phyloP scores from a whole-genome alignment of 2,329 filamentous ascomycete species.

The Moelleriella libera region DNA sequence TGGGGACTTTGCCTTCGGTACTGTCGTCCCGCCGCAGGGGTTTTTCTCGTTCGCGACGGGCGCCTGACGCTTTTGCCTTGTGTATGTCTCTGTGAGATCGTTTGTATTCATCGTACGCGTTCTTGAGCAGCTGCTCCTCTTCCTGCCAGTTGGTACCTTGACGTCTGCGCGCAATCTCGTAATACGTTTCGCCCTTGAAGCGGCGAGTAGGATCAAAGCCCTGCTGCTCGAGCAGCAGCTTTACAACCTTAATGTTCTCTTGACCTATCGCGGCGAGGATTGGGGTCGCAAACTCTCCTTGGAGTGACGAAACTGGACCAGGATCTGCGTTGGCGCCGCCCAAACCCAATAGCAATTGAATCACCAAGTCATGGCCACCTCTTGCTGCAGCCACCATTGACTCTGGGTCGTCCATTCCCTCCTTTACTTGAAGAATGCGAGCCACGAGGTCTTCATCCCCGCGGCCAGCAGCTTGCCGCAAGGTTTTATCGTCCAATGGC shows the following conservation, averaged over 20 bases:
- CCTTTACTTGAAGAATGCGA: constrained; percentile 46
- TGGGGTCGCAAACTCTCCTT: constrained; percentile 68
- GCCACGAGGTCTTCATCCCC: constrained; percentile 49
- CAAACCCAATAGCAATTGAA: constrained; percentile 62
- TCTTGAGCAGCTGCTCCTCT: constrained; percentile 69
- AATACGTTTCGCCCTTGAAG: constrained; percentile 68
- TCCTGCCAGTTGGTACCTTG: constrained; percentile 82
- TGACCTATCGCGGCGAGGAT: constrained; percentile 91
- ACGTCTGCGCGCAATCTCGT: constrained; percentile 70
- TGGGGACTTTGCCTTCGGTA: constrained; percentile 27
- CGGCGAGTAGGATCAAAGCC: constrained; percentile 71
- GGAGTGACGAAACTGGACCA: constrained; percentile 42
- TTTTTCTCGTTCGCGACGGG: constrained; percentile 26
- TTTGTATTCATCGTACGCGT: constrained; percentile 54
- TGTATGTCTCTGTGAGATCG: constrained; percentile 32
- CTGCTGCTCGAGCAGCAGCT: constrained; percentile 61
- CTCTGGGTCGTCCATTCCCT: constrained; percentile 58
- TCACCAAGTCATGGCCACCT: constrained; percentile 78
- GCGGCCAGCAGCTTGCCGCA: constrained; percentile 43
- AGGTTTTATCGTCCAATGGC: constrained; percentile 46
- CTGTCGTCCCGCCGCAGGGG: constrained; percentile 26
- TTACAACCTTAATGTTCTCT: constrained; percentile 71
- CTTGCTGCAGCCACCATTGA: constrained; percentile 83
- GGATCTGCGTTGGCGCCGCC: constrained; percentile 57
- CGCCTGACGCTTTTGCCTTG: constrained; percentile 35